A percentile compares a stretch with the other conserved stretches of the same genome.
phyloP scores from a whole-genome alignment of 2,329 filamentous ascomycete genomes.

The Trichoderma breve region DNA sequence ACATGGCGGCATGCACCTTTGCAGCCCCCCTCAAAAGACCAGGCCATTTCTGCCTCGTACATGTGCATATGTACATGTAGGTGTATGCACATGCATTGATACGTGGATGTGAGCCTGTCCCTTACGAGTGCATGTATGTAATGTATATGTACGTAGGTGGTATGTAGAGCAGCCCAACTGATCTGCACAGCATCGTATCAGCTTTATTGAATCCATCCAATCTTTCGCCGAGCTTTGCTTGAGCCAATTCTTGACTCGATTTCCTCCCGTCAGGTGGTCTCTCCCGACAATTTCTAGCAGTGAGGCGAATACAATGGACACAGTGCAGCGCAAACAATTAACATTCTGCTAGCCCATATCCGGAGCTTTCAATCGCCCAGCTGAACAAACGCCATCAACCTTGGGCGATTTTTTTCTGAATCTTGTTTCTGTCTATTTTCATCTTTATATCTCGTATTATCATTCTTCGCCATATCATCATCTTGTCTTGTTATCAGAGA shows the following conservation, averaged over 20 bases:
- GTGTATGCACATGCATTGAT: conserved; percentile 1
- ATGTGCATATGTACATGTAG: not conserved
- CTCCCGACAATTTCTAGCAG: not conserved
- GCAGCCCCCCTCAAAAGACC: not conserved
- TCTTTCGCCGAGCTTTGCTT: not conserved
- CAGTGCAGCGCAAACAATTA: not conserved
- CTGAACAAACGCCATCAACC: not conserved
- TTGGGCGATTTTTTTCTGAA: not conserved
- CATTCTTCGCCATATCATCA: not conserved
- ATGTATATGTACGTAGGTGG: not conserved
- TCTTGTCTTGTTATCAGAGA: not conserved
- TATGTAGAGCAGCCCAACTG: conserved; percentile 1
- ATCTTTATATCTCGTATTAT: not conserved
- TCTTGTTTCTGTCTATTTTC: not conserved
- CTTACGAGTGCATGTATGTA: not conserved
- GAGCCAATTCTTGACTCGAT: not conserved
- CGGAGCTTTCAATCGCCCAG: not conserved
- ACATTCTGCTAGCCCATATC: not conserved
- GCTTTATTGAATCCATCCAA: not conserved
- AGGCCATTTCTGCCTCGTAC: not conserved
- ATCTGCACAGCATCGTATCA: not conserved
- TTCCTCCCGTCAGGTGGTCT: not conserved
- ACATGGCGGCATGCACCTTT: not conserved
- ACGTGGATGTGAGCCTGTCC: not conserved
- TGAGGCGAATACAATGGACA: not conserved